Evolutionary conservation across 495 filamentous ascomycete genomes (phyloP).

Genomic region (Aspergillus affinis): DNA sequence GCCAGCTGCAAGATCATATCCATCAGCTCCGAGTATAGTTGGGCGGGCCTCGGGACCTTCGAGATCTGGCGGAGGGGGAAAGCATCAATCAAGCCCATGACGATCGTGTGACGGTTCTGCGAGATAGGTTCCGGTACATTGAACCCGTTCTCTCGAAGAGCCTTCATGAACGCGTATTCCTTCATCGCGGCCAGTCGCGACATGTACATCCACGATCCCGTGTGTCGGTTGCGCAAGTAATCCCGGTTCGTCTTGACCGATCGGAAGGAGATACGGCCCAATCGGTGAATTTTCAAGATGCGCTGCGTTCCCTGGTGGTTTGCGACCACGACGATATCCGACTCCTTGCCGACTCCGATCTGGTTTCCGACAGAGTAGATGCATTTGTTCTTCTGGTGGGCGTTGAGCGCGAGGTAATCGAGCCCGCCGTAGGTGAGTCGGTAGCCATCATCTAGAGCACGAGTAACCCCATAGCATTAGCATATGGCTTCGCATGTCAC

Average conservation of each 20-base stretch:
- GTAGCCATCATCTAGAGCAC: conserved; percentile 79
- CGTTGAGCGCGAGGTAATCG: conserved; percentile 92
- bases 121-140: conserved; percentile 82
- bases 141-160: conserved; percentile 77
- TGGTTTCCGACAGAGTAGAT: conserved; percentile 93
- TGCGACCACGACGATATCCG: conserved; percentile 91
- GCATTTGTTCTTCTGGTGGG: conserved; percentile 71
- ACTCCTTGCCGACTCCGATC: conserved; percentile 96
- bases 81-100: conserved; percentile 89
- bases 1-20: conserved; percentile 81
- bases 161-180: conserved; percentile 91
- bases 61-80: conserved; percentile 86
- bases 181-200: conserved; percentile 86
- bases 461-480: conserved; percentile 5
- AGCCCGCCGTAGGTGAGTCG: conserved; percentile 94
- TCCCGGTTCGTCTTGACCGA: conserved; percentile 93
- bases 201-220: conserved; percentile 96
- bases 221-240: conserved; percentile 79
- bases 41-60: conserved; percentile 71
- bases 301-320: conserved; percentile 59
- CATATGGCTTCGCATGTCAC: not conserved
- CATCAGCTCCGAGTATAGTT: conserved; percentile 85
- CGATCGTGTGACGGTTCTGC: conserved; percentile 88
- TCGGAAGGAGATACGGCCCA: conserved; percentile 95
- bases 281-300: conserved; percentile 89